phyloP scores from a whole-genome alignment of 2,329 filamentous ascomycete species.

The Monilinia laxa region DNA sequence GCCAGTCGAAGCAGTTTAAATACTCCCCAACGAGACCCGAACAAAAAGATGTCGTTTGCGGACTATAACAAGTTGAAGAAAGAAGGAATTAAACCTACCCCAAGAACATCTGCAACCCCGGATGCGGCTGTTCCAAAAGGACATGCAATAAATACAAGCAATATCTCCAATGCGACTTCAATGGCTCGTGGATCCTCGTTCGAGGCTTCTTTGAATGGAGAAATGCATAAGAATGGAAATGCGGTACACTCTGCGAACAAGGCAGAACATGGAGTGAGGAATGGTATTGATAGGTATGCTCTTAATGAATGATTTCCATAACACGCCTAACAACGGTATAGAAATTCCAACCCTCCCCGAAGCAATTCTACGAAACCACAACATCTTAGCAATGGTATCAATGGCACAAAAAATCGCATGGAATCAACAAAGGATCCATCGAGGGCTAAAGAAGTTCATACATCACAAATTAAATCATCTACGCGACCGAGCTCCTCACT shows the following conservation, averaged over 20 bases:
- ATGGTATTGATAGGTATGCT: constrained; percentile 22
- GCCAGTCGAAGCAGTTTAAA: constrained; percentile 35
- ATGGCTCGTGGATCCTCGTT: constrained; percentile 33
- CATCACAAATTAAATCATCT: constrained; percentile 16
- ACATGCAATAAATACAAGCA: constrained; percentile 31
- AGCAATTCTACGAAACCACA: constrained; percentile 54
- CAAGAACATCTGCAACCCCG: constrained; percentile 25
- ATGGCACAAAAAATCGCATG: constrained; percentile 20
- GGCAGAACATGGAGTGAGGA: constrained; percentile 20
- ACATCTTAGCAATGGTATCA: constrained; percentile 40
- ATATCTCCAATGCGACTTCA: constrained; percentile 28
- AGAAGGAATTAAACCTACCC: constrained; percentile 34
- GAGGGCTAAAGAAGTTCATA: constrained; percentile 17
- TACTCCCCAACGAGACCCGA: constrained; percentile 36
- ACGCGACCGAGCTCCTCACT: constrained; percentile 14
- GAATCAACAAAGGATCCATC: constrained; percentile 5
- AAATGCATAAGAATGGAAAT: constrained; percentile 31
- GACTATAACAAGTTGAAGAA: constrained; percentile 40
- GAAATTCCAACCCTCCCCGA: constrained; percentile 23
- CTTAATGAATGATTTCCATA: background rate
- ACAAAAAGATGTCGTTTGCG: constrained; percentile 39
- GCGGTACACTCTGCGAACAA: constrained; percentile 17
- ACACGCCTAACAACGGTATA: constrained; percentile 1
- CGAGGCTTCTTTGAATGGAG: constrained; percentile 28
- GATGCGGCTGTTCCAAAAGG: constrained; percentile 25